A percentile compares a stretch with the other conserved stretches of the same genome.
These are phyloP conservation scores for Exsudoporus frostii DNA, from an alignment of 768 basidiomycete species.

Conservation along the genomic window DNA sequence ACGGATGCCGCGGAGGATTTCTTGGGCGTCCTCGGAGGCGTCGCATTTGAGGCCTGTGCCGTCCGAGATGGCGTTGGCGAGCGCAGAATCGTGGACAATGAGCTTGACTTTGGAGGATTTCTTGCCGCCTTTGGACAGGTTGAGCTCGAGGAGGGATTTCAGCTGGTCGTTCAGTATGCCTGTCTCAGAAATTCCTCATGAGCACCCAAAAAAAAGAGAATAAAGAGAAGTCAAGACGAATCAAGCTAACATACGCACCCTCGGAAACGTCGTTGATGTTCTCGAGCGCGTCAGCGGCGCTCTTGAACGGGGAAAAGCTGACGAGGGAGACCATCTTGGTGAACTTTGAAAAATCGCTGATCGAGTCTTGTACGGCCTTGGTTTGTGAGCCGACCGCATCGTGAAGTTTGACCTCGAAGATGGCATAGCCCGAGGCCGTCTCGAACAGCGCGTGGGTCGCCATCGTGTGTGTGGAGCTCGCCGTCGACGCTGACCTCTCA, in stretches of 20 bases:
- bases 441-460: constrained; percentile 91
- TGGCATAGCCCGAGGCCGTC: constrained; percentile 89
- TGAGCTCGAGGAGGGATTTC: constrained; percentile 80
- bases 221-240: neutral
- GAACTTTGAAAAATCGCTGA: constrained; percentile 85
- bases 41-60: constrained; percentile 74
- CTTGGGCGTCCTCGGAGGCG: constrained; percentile 73
- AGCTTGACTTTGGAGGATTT: constrained; percentile 69
- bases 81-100: constrained; percentile 70
- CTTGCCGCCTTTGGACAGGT: constrained; percentile 67
- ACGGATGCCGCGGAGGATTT: constrained; percentile 90
- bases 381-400: constrained; percentile 87
- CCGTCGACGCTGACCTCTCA: constrained; percentile 32
- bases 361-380: constrained; percentile 76
- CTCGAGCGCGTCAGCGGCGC: constrained; percentile 88
- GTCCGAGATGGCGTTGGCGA: constrained; percentile 76
- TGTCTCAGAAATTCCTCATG: constrained; percentile 27
- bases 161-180: constrained; percentile 85
- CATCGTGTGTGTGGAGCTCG: constrained; percentile 40
- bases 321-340: constrained; percentile 86
- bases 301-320: constrained; percentile 94
- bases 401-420: constrained; percentile 82
- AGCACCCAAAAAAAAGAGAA: neutral
- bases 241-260: constrained; percentile 47
- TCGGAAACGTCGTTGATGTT: constrained; percentile 96